These are phyloP conservation scores for Pythium dissimile DNA, from an alignment of 352 stramenopile species.

Conservation along the genomic window DNA sequence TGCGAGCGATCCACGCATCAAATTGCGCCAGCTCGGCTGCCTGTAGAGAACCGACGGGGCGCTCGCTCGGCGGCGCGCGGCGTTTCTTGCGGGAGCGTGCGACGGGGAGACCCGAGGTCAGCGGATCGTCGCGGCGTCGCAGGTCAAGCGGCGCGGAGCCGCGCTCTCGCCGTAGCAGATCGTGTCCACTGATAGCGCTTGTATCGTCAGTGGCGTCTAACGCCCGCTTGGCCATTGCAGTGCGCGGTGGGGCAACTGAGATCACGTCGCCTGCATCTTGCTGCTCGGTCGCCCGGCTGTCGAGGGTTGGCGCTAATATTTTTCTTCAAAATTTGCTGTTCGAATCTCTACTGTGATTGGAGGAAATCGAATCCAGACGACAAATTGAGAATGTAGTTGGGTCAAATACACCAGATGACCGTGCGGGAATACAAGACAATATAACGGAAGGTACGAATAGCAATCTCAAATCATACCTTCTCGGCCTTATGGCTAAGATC, in stretches of 20 bases:
- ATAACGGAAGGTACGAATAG: neutral
- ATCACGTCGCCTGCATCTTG: too few relatives aligned
- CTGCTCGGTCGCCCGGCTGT: too few relatives aligned
- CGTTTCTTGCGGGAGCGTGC: neutral
- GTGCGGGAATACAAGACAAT: neutral
- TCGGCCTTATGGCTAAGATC: slow-evolving; percentile 89
- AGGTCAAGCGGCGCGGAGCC: too few relatives aligned
- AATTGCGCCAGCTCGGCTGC: slow-evolving; percentile 25
- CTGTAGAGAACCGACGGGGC: neutral
- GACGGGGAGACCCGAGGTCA: neutral
- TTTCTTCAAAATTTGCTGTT: too few relatives aligned
- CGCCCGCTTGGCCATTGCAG: too few relatives aligned
- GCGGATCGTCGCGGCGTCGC: too few relatives aligned
- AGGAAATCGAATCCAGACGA: neutral
- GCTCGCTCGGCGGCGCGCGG: neutral
- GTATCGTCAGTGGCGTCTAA: too few relatives aligned
- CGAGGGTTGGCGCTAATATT: too few relatives aligned
- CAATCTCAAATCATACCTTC: slow-evolving; percentile 54
- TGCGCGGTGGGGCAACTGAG: too few relatives aligned
- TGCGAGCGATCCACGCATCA: slow-evolving; percentile 40
- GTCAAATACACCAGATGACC: neutral
- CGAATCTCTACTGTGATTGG: too few relatives aligned
- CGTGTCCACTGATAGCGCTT: too few relatives aligned
- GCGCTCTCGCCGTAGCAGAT: neutral
- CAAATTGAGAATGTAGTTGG: neutral